phyloP scores from a whole-genome alignment of 768 basidiomycete genomes.

The Serendipita sp. region DNA sequence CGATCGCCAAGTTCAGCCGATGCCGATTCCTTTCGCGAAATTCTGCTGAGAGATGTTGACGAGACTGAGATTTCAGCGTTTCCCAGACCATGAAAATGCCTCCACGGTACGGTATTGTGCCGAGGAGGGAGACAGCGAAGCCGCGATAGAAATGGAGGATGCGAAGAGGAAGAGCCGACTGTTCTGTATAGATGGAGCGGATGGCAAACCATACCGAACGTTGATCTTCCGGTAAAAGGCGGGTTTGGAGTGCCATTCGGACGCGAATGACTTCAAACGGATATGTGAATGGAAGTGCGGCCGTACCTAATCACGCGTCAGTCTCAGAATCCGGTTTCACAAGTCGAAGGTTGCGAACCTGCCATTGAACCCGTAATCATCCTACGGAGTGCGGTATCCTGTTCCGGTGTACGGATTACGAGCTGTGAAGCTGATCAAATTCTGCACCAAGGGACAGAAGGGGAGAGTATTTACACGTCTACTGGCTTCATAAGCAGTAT shows the following conservation, averaged over 20 bases:
- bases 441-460: background rate
- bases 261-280: conserved; percentile 92
- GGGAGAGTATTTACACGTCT: background rate
- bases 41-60: conserved; percentile 31
- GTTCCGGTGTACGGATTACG: conserved; percentile 67
- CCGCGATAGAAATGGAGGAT: conserved; percentile 90
- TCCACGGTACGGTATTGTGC: conserved; percentile 93
- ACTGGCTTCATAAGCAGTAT: conserved; percentile 39
- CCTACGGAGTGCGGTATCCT: conserved; percentile 63
- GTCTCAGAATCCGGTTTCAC: conserved; percentile 1
- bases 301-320: background rate
- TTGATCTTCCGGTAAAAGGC: conserved; percentile 34
- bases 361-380: conserved; percentile 81
- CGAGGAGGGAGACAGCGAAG: conserved; percentile 80
- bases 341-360: conserved; percentile 32
- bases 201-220: conserved; percentile 34
- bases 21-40: conserved; percentile 9
- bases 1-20: conserved; percentile 55
- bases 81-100: conserved; percentile 92
- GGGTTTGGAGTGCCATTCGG: conserved; percentile 79
- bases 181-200: conserved; percentile 51
- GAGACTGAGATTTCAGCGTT: conserved; percentile 32
- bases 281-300: conserved; percentile 56
- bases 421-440: conserved; percentile 29
- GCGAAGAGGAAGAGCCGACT: conserved; percentile 39